phyloP scores from a whole-genome alignment of 192 early-diverging fungal genomes.

The Entophlyctis luteolus region DNA sequence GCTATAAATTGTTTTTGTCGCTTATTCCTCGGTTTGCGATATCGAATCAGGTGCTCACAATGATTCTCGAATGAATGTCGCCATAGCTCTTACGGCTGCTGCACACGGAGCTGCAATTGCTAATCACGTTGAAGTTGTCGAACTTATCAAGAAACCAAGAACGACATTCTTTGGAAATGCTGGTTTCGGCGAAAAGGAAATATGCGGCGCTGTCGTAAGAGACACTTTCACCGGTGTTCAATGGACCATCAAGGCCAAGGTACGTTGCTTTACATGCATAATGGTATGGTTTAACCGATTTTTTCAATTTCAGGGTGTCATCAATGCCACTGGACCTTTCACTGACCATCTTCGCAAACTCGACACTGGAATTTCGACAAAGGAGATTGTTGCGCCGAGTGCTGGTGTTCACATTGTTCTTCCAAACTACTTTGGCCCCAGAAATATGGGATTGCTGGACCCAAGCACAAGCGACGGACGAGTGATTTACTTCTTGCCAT shows the following conservation, averaged over 20 bases:
- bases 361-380: constrained; percentile 64
- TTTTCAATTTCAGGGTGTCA: too few species aligned
- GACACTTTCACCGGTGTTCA: constrained; percentile 84
- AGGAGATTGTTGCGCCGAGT: constrained; percentile 87
- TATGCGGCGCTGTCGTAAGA: constrained; percentile 76
- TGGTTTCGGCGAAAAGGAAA: constrained; percentile 52
- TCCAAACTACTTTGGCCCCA: constrained; percentile 90
- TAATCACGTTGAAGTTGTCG: constrained; percentile 88
- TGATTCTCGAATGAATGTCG: constrained; percentile 95
- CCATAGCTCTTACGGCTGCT: constrained; percentile 84
- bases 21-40: too few species aligned
- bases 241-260: constrained; percentile 78
- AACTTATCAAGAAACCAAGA: constrained; percentile 66
- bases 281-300: too few species aligned
- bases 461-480: constrained; percentile 90
- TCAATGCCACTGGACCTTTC: constrained; percentile 86
- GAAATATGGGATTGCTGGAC: constrained; percentile 93
- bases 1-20: too few species aligned
- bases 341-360: constrained; percentile 86
- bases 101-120: constrained; percentile 85
- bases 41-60: constrained; percentile 95
- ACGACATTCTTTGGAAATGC: constrained; percentile 27
- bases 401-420: constrained; percentile 92
- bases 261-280: too few species aligned
- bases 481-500: constrained; percentile 96